Conservation (phyloP, 1,284 basidiomycete species). For the Hymenochaete sp. region DNA sequence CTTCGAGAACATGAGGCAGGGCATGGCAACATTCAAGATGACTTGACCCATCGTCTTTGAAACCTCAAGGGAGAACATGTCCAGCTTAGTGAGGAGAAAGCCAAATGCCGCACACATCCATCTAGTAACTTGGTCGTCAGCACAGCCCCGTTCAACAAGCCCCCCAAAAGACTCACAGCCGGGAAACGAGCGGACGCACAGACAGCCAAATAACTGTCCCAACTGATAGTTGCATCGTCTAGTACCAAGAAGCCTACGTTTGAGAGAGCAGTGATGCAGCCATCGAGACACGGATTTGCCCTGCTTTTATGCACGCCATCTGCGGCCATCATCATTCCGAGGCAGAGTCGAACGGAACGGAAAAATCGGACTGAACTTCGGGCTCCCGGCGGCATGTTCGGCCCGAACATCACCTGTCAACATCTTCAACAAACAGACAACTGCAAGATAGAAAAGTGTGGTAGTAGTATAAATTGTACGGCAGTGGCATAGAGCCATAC, state of each 20-base stretch:
- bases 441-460: too few species aligned
- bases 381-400: too few species aligned
- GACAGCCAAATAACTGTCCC: slow-evolving; percentile 50
- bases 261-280: too few species aligned
- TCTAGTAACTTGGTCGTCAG: slow-evolving; percentile 26
- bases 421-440: too few species aligned
- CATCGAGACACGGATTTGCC: too few species aligned
- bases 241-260: neutral
- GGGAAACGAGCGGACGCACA: slow-evolving; percentile 46
- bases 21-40: slow-evolving; percentile 56
- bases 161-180: slow-evolving; percentile 37
- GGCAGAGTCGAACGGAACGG: too few species aligned
- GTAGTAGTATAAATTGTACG: too few species aligned
- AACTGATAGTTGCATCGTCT: slow-evolving; percentile 25
- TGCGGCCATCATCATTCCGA: too few species aligned
- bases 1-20: slow-evolving; percentile 68
- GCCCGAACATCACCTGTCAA: too few species aligned
- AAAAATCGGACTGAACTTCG: too few species aligned
- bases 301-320: too few species aligned
- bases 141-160: slow-evolving; percentile 6
- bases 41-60: slow-evolving; percentile 53
- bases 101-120: slow-evolving; percentile 47
- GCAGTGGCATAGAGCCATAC: too few species aligned
- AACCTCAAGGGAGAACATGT: slow-evolving; percentile 51
- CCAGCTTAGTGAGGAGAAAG: slow-evolving; percentile 49